Percentiles rank a stretch among this genome's conserved stretches.
Evolutionary conservation across 2,329 filamentous ascomycete species (phyloP).

Genomic region (Aureobasidium sp.): DNA sequence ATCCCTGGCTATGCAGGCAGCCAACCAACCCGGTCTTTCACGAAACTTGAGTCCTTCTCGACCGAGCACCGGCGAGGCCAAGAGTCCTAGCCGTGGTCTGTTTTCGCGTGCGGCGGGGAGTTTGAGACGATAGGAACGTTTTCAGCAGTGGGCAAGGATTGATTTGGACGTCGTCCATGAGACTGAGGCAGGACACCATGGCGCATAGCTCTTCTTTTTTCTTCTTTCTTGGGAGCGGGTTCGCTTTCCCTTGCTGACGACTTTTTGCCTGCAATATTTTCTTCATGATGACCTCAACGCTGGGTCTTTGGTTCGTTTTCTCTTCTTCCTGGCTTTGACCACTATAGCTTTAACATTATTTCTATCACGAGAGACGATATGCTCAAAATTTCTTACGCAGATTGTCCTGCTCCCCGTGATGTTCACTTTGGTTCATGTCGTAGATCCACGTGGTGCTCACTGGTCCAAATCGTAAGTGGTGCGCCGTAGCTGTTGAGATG

Average conservation of each 20-base stretch:
- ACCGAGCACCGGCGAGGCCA: not conserved
- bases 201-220: not conserved
- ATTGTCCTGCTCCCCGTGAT: not conserved
- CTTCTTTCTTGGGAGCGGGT: not conserved
- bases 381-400: not conserved
- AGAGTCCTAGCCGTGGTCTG: not conserved
- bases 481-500: too few species aligned
- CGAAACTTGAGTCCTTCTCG: not conserved
- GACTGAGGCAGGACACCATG: not conserved
- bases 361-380: not conserved
- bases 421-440: not conserved
- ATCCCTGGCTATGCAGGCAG: not conserved
- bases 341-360: not conserved
- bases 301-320: not conserved
- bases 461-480: too few species aligned
- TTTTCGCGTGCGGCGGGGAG: slow-evolving; percentile 1
- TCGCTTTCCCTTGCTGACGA: not conserved
- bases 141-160: not conserved
- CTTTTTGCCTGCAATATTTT: not conserved
- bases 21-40: not conserved
- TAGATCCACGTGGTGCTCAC: too few species aligned
- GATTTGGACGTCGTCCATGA: not conserved
- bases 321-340: not conserved
- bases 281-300: not conserved
- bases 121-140: slow-evolving; percentile 6